These are phyloP conservation scores for Leccinum ponderosum DNA, from an alignment of 1,284 basidiomycete genomes.

Conservation along the genomic window DNA sequence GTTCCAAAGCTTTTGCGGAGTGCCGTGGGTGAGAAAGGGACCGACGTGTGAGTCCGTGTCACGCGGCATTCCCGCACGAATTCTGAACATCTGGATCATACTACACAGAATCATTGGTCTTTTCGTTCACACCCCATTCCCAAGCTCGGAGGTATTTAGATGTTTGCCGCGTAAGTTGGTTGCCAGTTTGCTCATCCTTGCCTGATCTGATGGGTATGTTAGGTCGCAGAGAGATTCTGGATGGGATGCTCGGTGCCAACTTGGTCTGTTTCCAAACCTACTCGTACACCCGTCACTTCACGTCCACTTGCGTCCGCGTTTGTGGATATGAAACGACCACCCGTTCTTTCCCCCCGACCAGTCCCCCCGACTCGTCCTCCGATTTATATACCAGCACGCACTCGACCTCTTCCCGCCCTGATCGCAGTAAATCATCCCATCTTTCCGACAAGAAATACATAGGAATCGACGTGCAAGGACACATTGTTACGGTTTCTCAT, in stretches of 20 bases:
- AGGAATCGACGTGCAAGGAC: slow-evolving; percentile 91
- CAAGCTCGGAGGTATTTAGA: slow-evolving; percentile 94
- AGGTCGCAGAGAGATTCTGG: slow-evolving; percentile 90
- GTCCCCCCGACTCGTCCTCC: slow-evolving; percentile 17
- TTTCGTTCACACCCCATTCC: slow-evolving; percentile 98
- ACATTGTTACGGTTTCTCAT: slow-evolving; percentile 83
- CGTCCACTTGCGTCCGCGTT: slow-evolving; percentile 92
- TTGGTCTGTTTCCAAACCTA: slow-evolving; percentile 98
- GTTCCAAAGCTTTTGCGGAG: slow-evolving; percentile 86
- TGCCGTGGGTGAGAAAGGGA: slow-evolving; percentile 25
- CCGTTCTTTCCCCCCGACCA: slow-evolving; percentile 41
- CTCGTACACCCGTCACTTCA: slow-evolving; percentile 95
- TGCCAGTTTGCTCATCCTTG: not conserved
- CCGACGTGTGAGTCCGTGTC: slow-evolving; percentile 27
- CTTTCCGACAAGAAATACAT: slow-evolving; percentile 28
- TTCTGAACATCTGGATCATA: not conserved
- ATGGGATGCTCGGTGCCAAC: slow-evolving; percentile 98
- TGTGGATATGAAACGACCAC: slow-evolving; percentile 91
- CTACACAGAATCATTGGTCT: slow-evolving; percentile 80
- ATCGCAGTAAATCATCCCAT: slow-evolving; percentile 31
- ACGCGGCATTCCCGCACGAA: not conserved
- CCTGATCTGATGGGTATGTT: not conserved
- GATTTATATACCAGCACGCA: slow-evolving; percentile 1
- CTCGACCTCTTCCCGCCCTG: slow-evolving; percentile 28
- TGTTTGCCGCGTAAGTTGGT: slow-evolving; percentile 76